A percentile compares a stretch with the other conserved stretches of the same genome.
These are phyloP conservation scores for Camellia granthamiana DNA, from an alignment of 148 eudicot genomes.

Conservation along the genomic window DNA sequence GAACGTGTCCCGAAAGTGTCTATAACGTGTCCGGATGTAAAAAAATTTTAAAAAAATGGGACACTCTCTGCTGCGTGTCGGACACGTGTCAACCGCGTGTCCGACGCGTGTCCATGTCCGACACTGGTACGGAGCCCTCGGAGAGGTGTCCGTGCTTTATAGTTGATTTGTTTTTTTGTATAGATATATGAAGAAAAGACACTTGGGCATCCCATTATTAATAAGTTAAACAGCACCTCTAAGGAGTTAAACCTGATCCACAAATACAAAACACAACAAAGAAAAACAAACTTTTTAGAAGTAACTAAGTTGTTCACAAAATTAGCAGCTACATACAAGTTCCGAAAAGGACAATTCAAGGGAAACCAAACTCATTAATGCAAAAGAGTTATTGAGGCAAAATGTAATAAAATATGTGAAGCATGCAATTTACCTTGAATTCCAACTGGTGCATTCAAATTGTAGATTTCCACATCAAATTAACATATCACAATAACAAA, in stretches of 20 bases:
- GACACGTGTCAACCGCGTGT: too few relatives aligned
- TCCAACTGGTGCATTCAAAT: slow-evolving; percentile 50
- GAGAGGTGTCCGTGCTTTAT: too few relatives aligned
- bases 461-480: slow-evolving; percentile 24
- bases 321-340: neutral
- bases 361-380: neutral
- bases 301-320: neutral
- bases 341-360: neutral
- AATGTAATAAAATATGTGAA: neutral
- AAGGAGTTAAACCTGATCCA: neutral
- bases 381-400: neutral
- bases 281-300: slow-evolving; percentile 4
- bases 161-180: too few relatives aligned
- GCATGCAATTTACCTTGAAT: slow-evolving; percentile 54
- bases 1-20: too few relatives aligned
- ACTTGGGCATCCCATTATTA: neutral
- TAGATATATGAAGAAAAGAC: neutral
- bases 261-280: neutral
- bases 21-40: too few relatives aligned
- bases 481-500: slow-evolving; percentile 23
- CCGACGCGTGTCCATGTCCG: too few relatives aligned
- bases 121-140: too few relatives aligned
- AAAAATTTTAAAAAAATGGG: too few relatives aligned
- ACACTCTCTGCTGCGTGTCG: too few relatives aligned
- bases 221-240: neutral